A percentile compares a stretch with the other conserved stretches of the same genome.
Conservation (phyloP, 176 grass and related monocot species). For the Areca catechu region DNA sequence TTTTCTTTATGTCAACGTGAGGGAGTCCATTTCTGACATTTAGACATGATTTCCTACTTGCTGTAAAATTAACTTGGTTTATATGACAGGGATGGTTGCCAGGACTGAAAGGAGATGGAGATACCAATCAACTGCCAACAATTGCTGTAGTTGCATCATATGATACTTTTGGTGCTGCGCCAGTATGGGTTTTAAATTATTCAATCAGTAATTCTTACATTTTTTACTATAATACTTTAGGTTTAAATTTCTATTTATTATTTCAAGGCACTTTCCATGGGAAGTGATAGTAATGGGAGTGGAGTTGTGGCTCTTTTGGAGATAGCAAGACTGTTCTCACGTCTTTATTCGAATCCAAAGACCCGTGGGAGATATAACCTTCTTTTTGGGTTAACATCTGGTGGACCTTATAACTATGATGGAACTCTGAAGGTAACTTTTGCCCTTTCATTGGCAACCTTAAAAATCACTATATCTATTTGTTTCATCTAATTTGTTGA, state of each 20-base stretch:
- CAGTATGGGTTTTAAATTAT: constrained; percentile 35
- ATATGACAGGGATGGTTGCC: constrained; percentile 83
- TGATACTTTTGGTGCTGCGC: constrained; percentile 94
- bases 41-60: neutral
- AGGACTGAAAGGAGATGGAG: constrained; percentile 76
- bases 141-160: constrained; percentile 98
- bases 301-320: constrained; percentile 87
- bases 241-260: constrained; percentile 16
- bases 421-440: constrained; percentile 71
- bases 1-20: no score
- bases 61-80: neutral
- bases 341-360: constrained; percentile 82
- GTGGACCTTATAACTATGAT: constrained; percentile 96
- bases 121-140: constrained; percentile 82
- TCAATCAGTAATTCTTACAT: constrained; percentile 5
- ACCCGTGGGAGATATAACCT: constrained; percentile 92
- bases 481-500: no score
- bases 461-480: no score
- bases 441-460: neutral
- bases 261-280: constrained; percentile 72
- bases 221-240: constrained; percentile 15
- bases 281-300: constrained; percentile 96
- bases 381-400: constrained; percentile 97
- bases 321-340: constrained; percentile 85
- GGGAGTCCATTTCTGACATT: neutral